Evolutionary conservation across 495 filamentous ascomycete genomes (phyloP), one percentile per base, ranked within the genome.

Genomic region (Penicillium cosmopolitanum): DNA sequence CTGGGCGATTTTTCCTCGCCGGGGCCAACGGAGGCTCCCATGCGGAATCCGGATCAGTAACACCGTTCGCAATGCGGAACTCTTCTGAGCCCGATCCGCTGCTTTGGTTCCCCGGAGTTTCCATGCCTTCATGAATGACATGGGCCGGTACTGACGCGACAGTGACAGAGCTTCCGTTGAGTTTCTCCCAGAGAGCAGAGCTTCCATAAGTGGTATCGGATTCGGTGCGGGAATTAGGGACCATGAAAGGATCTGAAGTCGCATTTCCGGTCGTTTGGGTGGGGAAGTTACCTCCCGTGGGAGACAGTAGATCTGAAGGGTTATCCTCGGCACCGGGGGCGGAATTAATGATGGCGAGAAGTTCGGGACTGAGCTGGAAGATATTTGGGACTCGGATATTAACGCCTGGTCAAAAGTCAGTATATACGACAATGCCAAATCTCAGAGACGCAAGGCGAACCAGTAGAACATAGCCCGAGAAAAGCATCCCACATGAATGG

Each of bases 401-500:
- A 40, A 89, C 85, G 8, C 91, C 92, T 92, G 82, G 82, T 73
- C 51, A 35, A 7, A 38, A 11, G 63, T 73, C 65, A 75, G 70
- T 18, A 18, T 47, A n/a, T 8, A 12, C 43, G 7, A 35, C 35
- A 13, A 21, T 9, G 33, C 35, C 10, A 58, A 23, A 43, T 1
- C 3, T 4, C 11, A n/a, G 3, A 55, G 61, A 50, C 18, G 51
- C 21, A 59, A 50, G 35, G 67, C 80, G 62, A 69, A 88, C 88
- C 88, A 33, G 84, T 81, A 59, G 89, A 84, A 57, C 88, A 89
- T 4, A 98, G 77, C n/a, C 82, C 87, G 18, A 87, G 80, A 71
- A 97, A 97, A 0, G 96, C 96, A 79, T 98, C 95, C 95, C 96
- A 98, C 85, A 96, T 93, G 74, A 98, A 96, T 0, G 95, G 93